Evolutionary conservation across 2,329 filamentous ascomycete species (phyloP).

Genomic region (Nectriaceae sp.): DNA sequence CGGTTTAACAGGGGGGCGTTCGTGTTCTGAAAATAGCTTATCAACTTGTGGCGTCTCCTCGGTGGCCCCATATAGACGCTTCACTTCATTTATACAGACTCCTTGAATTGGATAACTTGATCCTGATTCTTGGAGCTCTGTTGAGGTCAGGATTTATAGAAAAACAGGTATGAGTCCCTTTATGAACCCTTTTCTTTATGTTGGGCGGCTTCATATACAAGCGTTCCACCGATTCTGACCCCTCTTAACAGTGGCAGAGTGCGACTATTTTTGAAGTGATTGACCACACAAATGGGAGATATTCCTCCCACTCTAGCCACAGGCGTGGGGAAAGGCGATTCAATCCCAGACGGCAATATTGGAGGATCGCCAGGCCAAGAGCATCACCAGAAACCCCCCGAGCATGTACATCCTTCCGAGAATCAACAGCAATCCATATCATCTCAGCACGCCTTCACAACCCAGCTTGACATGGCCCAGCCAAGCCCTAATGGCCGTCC

Average conservation of each 20-base stretch:
- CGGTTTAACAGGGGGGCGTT: conserved; percentile 11
- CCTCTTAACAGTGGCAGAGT: neutral
- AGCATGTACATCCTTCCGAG: conserved; percentile 20
- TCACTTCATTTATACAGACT: conserved; percentile 2
- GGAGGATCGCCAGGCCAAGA: conserved; percentile 6
- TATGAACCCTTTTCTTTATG: neutral
- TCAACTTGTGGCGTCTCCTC: conserved; percentile 15
- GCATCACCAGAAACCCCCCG: conserved; percentile 18
- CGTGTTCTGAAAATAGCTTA: conserved; percentile 14
- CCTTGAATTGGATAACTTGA: conserved; percentile 3
- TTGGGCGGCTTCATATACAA: no score
- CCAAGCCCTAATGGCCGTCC: conserved; percentile 20
- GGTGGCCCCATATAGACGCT: conserved; percentile 8
- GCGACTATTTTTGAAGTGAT: neutral
- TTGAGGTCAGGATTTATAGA: neutral
- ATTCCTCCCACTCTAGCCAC: conserved; percentile 17
- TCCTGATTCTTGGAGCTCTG: neutral
- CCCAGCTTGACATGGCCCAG: conserved; percentile 45
- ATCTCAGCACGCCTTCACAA: conserved; percentile 42
- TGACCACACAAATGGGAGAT: conserved; percentile 23
- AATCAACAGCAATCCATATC: conserved; percentile 30
- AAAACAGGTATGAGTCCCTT: neutral
- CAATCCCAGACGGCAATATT: conserved; percentile 7
- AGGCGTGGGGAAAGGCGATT: conserved; percentile 13
- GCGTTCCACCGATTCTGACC: neutral